Percentiles rank a stretch among this genome's conserved stretches.
phyloP scores from a whole-genome alignment of 1,284 basidiomycete species.

The Melampsora larici-populina region DNA sequence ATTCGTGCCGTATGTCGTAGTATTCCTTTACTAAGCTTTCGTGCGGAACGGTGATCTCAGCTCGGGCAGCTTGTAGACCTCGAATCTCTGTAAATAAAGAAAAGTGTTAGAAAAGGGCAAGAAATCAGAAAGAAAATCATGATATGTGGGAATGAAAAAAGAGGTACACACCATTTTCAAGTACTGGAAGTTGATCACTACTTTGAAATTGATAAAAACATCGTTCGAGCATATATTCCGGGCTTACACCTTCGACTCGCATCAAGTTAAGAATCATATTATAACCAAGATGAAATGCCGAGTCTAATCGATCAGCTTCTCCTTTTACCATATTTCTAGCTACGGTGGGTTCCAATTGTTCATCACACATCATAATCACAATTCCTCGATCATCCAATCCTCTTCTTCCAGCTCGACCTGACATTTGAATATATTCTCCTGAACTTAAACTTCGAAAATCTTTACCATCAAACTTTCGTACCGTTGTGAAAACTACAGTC shows the following conservation, averaged over 20 bases:
- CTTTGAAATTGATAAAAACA: slow-evolving; percentile 99
- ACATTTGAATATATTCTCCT: slow-evolving; percentile 74
- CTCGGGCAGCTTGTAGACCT: slow-evolving; percentile 68
- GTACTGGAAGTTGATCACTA: slow-evolving; percentile 75
- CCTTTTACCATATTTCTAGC: slow-evolving; percentile 99
- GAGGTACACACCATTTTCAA: slow-evolving; percentile 60
- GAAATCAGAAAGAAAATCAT: background rate
- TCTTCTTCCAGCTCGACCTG: slow-evolving; percentile 92
- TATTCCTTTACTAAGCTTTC: slow-evolving; percentile 83
- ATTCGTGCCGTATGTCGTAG: slow-evolving; percentile 83
- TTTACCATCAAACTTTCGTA: slow-evolving; percentile 92
- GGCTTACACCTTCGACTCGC: slow-evolving; percentile 97
- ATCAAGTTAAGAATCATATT: slow-evolving; percentile 99
- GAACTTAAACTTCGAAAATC: slow-evolving; percentile 81
- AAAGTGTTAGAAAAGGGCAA: slow-evolving; percentile 63
- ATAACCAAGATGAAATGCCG: slow-evolving; percentile 97
- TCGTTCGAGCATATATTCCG: slow-evolving; percentile 95
- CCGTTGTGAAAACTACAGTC: slow-evolving; percentile 95
- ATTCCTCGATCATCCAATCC: slow-evolving; percentile 98
- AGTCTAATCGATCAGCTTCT: slow-evolving; percentile 93
- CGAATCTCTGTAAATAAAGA: slow-evolving; percentile 10
- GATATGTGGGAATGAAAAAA: background rate
- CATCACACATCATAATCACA: slow-evolving; percentile 99
- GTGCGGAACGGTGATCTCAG: slow-evolving; percentile 70
- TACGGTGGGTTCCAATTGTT: slow-evolving; percentile 85